Base-by-base conservation (phyloP, 176 grass and related monocot genomes). In the Triticum timopheevii region DNA sequence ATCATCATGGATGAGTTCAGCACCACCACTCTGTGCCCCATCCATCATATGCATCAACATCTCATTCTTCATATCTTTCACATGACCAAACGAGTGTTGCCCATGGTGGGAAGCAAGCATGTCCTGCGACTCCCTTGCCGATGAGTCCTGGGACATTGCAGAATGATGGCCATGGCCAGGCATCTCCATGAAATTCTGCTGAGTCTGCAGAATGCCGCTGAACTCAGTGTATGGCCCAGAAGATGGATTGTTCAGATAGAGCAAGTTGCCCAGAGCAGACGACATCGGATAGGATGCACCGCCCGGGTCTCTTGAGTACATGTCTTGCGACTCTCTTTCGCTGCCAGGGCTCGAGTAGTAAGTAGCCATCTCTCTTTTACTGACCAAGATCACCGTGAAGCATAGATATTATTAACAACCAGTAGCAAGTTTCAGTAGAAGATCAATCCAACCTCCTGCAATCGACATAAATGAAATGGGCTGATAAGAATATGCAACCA, bases 331-430 rank as follows among this genome's bases (percentile, higher is more conserved):
- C 54, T 94, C 92, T 61, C 94, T 94, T 85, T 97, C 89, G 31
- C 89, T 91, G 12, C 88, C 85, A 10, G 92, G 90, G 87, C 82
- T 97, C 30, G 89, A 90, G 81, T 90, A 99, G 79, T 94, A 99
- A 80, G 90, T 93, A 10, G 94, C 91, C 94, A 97, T 99, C 50
- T 65, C 65, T 42, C 40, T 42, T 42, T 76, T 38, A 13, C 62
- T 20, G 35, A 30, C 80, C 7, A 67, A 85, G 77, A 22, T 77
- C 69, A 40, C 90, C 56, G 38, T 31, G 62, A 71, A 69, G 69
- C 76, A 80, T 79, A 39, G 10, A 68, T 56, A 34, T 34, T 84
- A 81, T 56, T 61, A 28, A 76, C 61, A 69, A 49, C 56, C 23
- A 80, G n/a, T 70, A 27, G 34, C 54, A 65, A 62, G 49, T 82